Conservation (phyloP, 495 filamentous ascomycete genomes). For the Lasiosphaeris hirsuta region DNA sequence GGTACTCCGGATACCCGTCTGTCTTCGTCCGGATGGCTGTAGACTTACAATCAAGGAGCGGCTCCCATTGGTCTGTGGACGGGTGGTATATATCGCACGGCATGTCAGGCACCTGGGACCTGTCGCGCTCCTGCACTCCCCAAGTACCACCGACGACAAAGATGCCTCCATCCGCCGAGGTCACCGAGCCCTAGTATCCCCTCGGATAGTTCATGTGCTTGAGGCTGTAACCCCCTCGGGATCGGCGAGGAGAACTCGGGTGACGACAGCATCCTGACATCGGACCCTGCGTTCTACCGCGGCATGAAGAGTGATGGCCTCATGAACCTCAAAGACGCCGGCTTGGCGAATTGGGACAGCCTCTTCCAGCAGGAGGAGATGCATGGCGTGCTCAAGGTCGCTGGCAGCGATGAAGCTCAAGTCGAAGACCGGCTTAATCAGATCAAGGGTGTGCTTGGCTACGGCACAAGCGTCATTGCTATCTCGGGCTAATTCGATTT, state of each 20-base stretch:
- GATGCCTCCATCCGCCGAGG: slow-evolving; percentile 50
- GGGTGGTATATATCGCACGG: slow-evolving; percentile 10
- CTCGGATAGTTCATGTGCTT: slow-evolving; percentile 46
- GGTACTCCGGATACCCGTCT: slow-evolving; percentile 25
- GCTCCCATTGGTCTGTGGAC: slow-evolving; percentile 1
- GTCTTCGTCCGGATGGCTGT: background rate
- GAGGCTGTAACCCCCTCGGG: background rate
- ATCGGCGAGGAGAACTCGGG: too few species aligned
- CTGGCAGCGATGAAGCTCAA: background rate
- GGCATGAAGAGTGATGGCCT: background rate
- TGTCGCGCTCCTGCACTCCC: slow-evolving; percentile 38
- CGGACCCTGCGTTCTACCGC: background rate
- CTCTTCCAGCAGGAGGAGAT: background rate
- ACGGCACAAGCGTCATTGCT: background rate
- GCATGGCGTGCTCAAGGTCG: slow-evolving; percentile 7
- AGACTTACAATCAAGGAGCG: background rate
- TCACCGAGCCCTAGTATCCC: slow-evolving; percentile 56
- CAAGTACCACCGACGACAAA: slow-evolving; percentile 62
- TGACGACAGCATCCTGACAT: background rate
- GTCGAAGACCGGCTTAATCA: background rate
- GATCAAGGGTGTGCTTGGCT: background rate
- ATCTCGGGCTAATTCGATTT: too few species aligned
- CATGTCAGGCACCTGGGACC: background rate
- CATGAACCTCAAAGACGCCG: background rate
- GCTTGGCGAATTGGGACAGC: background rate